Evolutionary conservation across 108 stramenopile genomes (phyloP).

Genomic region (Discostella stelligeroides): DNA sequence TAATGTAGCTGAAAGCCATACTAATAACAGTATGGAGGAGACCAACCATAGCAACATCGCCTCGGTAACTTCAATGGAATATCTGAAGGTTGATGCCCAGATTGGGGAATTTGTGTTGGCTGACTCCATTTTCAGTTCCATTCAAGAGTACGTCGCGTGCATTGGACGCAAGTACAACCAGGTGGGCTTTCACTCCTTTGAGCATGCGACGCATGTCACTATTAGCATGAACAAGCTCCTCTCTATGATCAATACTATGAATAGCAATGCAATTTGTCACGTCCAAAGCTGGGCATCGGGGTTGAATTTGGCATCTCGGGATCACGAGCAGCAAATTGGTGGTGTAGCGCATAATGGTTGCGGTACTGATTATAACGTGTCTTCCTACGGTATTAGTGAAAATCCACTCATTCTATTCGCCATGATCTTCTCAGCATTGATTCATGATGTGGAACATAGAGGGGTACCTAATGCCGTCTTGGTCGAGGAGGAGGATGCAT

Average conservation of each 20-base stretch:
- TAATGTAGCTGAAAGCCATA: too few species aligned
- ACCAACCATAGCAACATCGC: background rate
- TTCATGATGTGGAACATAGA: slow-evolving; percentile 76
- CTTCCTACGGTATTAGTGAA: slow-evolving; percentile 63
- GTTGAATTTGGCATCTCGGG: background rate
- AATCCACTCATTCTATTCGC: slow-evolving; percentile 68
- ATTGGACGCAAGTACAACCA: slow-evolving; percentile 47
- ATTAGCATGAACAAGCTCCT: slow-evolving; percentile 52
- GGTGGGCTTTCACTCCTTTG: slow-evolving; percentile 71
- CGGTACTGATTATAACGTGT: too few species aligned
- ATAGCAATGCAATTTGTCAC: background rate
- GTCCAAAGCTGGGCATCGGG: slow-evolving; percentile 6
- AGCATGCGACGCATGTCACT: slow-evolving; percentile 66
- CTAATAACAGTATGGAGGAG: background rate
- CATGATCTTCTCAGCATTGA: slow-evolving; percentile 70
- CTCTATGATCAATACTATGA: slow-evolving; percentile 25
- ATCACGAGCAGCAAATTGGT: background rate
- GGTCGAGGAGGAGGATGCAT: slow-evolving; percentile 50
- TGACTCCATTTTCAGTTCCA: slow-evolving; percentile 21
- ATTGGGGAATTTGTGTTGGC: slow-evolving; percentile 25
- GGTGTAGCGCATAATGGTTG: background rate
- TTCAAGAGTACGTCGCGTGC: slow-evolving; percentile 24
- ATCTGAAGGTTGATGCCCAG: slow-evolving; percentile 19
- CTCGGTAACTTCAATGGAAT: slow-evolving; percentile 10
- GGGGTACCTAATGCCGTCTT: slow-evolving; percentile 56